Conservation (phyloP, 345 rosid species). For the Populus deltoides region DNA sequence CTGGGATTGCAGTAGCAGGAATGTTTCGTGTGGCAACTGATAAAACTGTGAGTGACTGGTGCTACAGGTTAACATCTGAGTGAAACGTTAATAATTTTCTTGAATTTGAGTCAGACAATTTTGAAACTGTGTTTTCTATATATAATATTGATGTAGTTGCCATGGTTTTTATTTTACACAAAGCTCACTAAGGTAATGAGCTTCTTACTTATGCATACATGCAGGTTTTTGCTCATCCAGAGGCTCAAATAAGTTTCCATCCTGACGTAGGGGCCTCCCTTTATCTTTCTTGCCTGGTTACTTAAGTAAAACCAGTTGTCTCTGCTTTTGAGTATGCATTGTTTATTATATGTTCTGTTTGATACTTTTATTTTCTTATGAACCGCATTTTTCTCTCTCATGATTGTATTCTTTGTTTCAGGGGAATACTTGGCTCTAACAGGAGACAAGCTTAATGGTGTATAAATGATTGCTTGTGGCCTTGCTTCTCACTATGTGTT, state of each 20-base stretch:
- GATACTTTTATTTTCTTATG: neutral
- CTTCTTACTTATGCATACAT: slow-evolving; percentile 4
- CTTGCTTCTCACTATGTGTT: slow-evolving; percentile 87
- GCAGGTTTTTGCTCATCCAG: slow-evolving; percentile 75
- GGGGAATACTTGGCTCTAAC: slow-evolving; percentile 92
- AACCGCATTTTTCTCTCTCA: neutral
- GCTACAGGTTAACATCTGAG: slow-evolving; percentile 1
- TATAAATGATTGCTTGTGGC: slow-evolving; percentile 88
- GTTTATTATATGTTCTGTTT: neutral
- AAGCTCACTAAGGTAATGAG: neutral
- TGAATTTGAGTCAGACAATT: neutral
- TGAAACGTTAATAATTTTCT: neutral
- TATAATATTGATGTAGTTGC: neutral
- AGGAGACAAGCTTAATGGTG: slow-evolving; percentile 84
- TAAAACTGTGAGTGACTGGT: slow-evolving; percentile 60
- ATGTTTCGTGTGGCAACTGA: slow-evolving; percentile 78
- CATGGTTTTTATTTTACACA: neutral
- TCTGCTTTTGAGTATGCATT: neutral
- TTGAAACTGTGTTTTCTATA: neutral
- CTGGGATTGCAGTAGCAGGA: slow-evolving; percentile 70
- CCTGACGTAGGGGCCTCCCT: slow-evolving; percentile 90
- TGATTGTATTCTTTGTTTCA: slow-evolving; percentile 24
- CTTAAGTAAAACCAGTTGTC: slow-evolving; percentile 44
- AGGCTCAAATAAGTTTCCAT: slow-evolving; percentile 81
- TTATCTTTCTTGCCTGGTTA: slow-evolving; percentile 84